Evolutionary conservation across 345 rosid species (phyloP).

Genomic region (Populus ilicifolia): DNA sequence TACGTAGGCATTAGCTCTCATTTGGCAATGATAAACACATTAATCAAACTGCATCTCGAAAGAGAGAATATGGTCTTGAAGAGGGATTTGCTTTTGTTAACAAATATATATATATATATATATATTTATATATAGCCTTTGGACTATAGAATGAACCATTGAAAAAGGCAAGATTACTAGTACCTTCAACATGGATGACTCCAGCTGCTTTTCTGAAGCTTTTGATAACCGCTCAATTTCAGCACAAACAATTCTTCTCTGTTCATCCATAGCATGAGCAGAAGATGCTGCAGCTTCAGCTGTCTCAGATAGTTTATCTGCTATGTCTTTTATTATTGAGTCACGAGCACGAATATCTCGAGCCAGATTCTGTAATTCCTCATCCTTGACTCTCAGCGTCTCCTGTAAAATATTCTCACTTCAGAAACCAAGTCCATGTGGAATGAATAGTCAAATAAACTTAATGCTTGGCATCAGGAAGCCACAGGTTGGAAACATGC

Average conservation of each 20-base stretch:
- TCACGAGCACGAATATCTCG: conserved; percentile 87
- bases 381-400: conserved; percentile 91
- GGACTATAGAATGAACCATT: not conserved
- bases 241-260: conserved; percentile 64
- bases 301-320: conserved; percentile 83
- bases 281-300: conserved; percentile 99
- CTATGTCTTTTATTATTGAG: conserved; percentile 83
- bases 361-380: conserved; percentile 84
- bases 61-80: not conserved
- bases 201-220: conserved; percentile 56
- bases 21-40: not conserved
- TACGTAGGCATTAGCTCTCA: not conserved
- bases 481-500: conserved; percentile 2
- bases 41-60: not conserved
- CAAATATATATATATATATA: not conserved
- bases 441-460: conserved; percentile 15
- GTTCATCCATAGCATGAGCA: conserved; percentile 89
- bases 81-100: not conserved
- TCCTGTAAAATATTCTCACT: conserved; percentile 50
- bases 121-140: not conserved
- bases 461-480: not conserved
- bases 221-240: conserved; percentile 71
- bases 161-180: not conserved
- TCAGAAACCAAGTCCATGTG: conserved; percentile 7
- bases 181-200: conserved; percentile 58